These are phyloP conservation scores for Trichoderma sp. DNA, from an alignment of 2,329 filamentous ascomycete genomes.

Conservation along the genomic window DNA sequence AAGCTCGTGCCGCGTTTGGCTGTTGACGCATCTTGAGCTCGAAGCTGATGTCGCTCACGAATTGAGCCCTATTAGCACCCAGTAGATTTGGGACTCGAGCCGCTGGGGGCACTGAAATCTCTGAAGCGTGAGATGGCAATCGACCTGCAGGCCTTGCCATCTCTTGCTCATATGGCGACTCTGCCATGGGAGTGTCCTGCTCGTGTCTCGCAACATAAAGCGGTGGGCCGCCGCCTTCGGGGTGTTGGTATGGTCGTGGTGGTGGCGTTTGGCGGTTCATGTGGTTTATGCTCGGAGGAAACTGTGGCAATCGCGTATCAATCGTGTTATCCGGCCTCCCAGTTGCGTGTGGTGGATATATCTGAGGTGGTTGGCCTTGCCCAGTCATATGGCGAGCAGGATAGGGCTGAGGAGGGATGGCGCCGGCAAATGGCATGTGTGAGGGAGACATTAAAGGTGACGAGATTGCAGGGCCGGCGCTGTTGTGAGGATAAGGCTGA, in stretches of 20 bases:
- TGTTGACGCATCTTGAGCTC: slow-evolving; percentile 66
- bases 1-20: slow-evolving; percentile 74
- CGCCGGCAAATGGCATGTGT: background rate
- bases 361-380: background rate
- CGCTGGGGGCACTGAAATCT: background rate
- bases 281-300: background rate
- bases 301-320: slow-evolving; percentile 1
- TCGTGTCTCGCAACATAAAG: background rate
- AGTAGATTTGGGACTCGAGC: slow-evolving; percentile 33
- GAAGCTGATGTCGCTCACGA: slow-evolving; percentile 32
- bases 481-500: background rate
- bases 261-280: slow-evolving; percentile 1
- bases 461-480: background rate
- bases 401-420: background rate
- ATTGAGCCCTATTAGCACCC: slow-evolving; percentile 25
- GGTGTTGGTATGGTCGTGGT: background rate
- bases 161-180: background rate
- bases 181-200: background rate
- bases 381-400: background rate
- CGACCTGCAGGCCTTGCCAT: background rate
- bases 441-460: slow-evolving; percentile 8
- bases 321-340: background rate
- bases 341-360: background rate
- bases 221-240: background rate
- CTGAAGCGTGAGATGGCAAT: background rate